phyloP scores from a whole-genome alignment of 176 grass and related monocot species.

The Musa troglodytarum region DNA sequence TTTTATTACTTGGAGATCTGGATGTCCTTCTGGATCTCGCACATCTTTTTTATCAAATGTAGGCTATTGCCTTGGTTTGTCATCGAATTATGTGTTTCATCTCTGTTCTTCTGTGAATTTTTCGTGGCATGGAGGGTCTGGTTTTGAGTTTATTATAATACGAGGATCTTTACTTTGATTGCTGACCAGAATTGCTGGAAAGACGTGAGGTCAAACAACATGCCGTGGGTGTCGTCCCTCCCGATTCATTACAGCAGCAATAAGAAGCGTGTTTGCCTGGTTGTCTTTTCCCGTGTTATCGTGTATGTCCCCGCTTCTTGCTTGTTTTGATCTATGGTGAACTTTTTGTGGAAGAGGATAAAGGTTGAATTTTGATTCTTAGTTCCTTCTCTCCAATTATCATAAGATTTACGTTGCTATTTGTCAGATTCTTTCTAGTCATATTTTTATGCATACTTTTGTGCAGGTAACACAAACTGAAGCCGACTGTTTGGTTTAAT shows the following conservation, averaged over 20 bases:
- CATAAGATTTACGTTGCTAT: not conserved
- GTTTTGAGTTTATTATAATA: not conserved
- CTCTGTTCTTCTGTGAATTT: not conserved
- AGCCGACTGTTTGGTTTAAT: constrained; percentile 7
- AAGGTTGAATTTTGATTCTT: not conserved
- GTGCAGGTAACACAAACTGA: not conserved
- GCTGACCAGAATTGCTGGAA: not conserved
- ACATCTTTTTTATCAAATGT: not conserved
- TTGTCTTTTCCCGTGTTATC: constrained; percentile 59
- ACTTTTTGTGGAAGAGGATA: not conserved
- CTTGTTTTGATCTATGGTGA: not conserved
- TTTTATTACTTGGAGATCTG: not conserved
- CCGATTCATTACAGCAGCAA: constrained; percentile 27
- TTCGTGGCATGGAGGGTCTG: not conserved
- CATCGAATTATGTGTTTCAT: not conserved
- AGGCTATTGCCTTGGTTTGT: not conserved
- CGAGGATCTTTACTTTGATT: not conserved
- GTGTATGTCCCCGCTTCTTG: constrained; percentile 28
- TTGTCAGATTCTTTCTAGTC: not conserved
- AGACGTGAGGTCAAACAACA: constrained; percentile 27
- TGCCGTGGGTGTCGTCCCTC: constrained; percentile 50
- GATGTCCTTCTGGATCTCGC: not conserved
- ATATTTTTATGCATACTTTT: not conserved
- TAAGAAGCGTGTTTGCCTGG: constrained; percentile 43
- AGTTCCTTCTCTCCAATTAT: not conserved